These are phyloP conservation scores for Paraurostyla sp. DNA, from an alignment of 73 alveolate species.

Conservation along the genomic window DNA sequence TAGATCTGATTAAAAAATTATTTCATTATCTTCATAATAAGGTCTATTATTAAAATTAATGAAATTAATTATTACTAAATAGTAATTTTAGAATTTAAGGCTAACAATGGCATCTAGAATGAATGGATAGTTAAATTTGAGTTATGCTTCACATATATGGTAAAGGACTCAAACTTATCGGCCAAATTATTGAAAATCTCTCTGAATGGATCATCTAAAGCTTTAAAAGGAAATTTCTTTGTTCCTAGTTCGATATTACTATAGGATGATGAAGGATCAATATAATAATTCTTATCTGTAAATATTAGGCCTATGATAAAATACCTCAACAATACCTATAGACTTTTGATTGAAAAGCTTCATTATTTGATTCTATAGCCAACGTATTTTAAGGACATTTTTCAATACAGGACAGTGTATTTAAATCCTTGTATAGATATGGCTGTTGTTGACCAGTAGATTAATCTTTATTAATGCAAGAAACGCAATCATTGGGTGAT, in stretches of 20 bases:
- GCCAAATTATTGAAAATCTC: constrained; percentile 1
- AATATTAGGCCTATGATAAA: not conserved
- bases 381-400: not conserved
- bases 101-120: not conserved
- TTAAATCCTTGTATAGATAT: not conserved
- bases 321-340: constrained; percentile 8
- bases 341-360: not conserved
- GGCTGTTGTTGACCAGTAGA: no score
- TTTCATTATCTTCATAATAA: not conserved
- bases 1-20: no score
- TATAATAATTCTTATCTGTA: not conserved
- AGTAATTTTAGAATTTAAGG: not conserved
- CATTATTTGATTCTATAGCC: not conserved
- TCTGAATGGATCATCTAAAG: constrained; percentile 34
- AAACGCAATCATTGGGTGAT: not conserved
- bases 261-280: not conserved
- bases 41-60: not conserved
- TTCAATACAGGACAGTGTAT: not conserved
- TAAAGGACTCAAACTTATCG: not conserved
- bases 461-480: not conserved
- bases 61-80: not conserved
- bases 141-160: not conserved
- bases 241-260: constrained; percentile 36
- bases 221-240: not conserved
- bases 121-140: constrained; percentile 42